Evolutionary conservation across 352 stramenopile species (phyloP).

Genomic region (Globisporangium nodosum): DNA sequence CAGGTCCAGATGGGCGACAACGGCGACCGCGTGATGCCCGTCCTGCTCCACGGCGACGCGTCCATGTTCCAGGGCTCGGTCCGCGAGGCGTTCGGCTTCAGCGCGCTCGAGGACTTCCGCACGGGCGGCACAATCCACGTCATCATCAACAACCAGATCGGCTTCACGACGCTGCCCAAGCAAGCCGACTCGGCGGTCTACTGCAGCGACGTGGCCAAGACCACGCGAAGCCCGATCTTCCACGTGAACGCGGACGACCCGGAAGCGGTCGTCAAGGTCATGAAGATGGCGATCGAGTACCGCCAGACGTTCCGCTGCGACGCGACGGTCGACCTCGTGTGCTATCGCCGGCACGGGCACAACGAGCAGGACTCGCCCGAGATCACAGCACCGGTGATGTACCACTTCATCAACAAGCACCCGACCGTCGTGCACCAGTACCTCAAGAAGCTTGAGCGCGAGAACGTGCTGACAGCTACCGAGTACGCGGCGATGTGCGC

Average conservation of each 20-base stretch:
- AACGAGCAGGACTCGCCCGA: constrained; percentile 94
- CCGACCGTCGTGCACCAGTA: constrained; percentile 78
- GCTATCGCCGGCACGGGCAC: constrained; percentile 98
- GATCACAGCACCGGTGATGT: constrained; percentile 89
- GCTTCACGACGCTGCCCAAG: constrained; percentile 98
- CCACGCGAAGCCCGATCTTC: constrained; percentile 92
- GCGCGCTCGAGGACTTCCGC: constrained; percentile 91
- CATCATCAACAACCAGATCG: constrained; percentile 99
- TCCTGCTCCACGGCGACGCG: constrained; percentile 97
- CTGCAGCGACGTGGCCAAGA: constrained; percentile 97
- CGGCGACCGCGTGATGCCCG: constrained; percentile 90
- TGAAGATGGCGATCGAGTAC: constrained; percentile 91
- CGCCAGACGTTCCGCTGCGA: constrained; percentile 92
- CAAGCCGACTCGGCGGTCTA: constrained; percentile 96
- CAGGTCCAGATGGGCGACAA: constrained; percentile 84
- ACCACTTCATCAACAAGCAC: constrained; percentile 86
- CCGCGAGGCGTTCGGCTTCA: constrained; percentile 79
- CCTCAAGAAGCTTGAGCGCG: constrained; percentile 53
- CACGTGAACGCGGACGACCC: constrained; percentile 98
- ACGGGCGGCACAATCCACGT: constrained; percentile 98
- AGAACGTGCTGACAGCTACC: constrained; percentile 39
- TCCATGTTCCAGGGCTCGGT: constrained; percentile 70
- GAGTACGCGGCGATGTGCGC: constrained; percentile 50
- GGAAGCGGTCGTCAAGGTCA: constrained; percentile 87
- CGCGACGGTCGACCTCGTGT: constrained; percentile 98